phyloP scores from a whole-genome alignment of 148 eudicot species.

The Cornus suecica region DNA sequence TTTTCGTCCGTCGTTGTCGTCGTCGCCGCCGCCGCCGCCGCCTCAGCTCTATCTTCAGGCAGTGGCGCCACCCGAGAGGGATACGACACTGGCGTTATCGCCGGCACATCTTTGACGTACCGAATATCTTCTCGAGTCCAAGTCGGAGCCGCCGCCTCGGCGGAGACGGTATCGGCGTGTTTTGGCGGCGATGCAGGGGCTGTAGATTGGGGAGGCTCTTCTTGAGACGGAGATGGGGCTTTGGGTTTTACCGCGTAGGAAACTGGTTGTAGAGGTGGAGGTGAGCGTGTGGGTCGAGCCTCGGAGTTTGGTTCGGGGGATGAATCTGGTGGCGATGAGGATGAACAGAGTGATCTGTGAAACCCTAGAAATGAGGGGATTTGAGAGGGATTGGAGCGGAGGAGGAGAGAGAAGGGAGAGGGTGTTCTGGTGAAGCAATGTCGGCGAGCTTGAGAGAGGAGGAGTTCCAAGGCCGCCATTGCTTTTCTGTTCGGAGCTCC shows the following conservation, averaged over 20 bases:
- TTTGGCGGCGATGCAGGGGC: neutral
- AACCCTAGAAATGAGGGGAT: conserved; percentile 11
- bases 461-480: conserved; percentile 42
- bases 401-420: conserved; percentile 15
- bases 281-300: neutral
- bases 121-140: conserved; percentile 70
- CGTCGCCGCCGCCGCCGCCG: too few relatives aligned
- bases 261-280: conserved; percentile 36
- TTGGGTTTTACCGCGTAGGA: conserved; percentile 55
- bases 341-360: conserved; percentile 25
- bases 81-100: conserved; percentile 40
- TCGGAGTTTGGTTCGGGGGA: conserved; percentile 6
- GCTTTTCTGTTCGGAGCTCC: neutral
- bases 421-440: conserved; percentile 12
- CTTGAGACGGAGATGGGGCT: conserved; percentile 16
- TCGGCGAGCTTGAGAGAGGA: conserved; percentile 44
- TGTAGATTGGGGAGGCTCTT: neutral
- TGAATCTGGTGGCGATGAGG: conserved; percentile 9
- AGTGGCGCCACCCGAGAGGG: conserved; percentile 67
- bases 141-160: neutral
- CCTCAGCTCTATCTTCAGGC: conserved; percentile 51
- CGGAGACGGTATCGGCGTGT: neutral
- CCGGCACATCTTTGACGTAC: conserved; percentile 51
- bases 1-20: too few relatives aligned
- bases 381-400: conserved; percentile 2